phyloP scores from a whole-genome alignment of 495 filamentous ascomycete genomes.

The Sporormia fimetaria region DNA sequence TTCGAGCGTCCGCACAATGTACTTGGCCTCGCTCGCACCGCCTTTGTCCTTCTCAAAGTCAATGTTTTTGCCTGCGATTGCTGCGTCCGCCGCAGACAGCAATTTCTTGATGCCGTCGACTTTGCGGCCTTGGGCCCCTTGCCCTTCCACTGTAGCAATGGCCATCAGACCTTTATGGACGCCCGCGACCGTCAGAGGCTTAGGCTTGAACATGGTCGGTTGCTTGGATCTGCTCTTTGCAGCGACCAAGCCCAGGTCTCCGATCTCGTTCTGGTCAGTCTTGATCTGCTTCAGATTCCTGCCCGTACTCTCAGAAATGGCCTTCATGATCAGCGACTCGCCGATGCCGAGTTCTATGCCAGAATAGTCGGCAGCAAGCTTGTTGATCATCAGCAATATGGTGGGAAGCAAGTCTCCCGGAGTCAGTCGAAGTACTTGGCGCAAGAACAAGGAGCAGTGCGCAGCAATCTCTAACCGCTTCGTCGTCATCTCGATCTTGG shows the following conservation, averaged over 20 bases:
- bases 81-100: slow-evolving; percentile 70
- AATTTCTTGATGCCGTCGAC: slow-evolving; percentile 92
- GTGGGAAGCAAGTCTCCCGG: slow-evolving; percentile 79
- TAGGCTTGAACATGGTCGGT: slow-evolving; percentile 94
- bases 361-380: slow-evolving; percentile 90
- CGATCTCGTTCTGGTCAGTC: slow-evolving; percentile 87
- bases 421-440: slow-evolving; percentile 83
- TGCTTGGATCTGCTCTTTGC: slow-evolving; percentile 90
- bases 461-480: slow-evolving; percentile 79
- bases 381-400: slow-evolving; percentile 93
- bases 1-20: slow-evolving; percentile 80
- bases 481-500: slow-evolving; percentile 81
- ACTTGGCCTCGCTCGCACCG: slow-evolving; percentile 90
- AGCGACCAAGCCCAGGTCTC: slow-evolving; percentile 86
- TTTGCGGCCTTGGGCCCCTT: slow-evolving; percentile 81
- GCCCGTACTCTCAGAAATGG: slow-evolving; percentile 88
- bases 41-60: slow-evolving; percentile 91
- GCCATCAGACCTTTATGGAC: slow-evolving; percentile 81
- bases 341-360: slow-evolving; percentile 95
- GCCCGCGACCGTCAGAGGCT: slow-evolving; percentile 71
- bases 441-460: slow-evolving; percentile 80
- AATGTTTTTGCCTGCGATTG: slow-evolving; percentile 56
- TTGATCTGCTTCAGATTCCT: slow-evolving; percentile 80
- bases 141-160: slow-evolving; percentile 77
- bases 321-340: slow-evolving; percentile 96